These are phyloP conservation scores for Tolypocladium ophioglossoides DNA, from an alignment of 2,329 filamentous ascomycete genomes.

Conservation along the genomic window DNA sequence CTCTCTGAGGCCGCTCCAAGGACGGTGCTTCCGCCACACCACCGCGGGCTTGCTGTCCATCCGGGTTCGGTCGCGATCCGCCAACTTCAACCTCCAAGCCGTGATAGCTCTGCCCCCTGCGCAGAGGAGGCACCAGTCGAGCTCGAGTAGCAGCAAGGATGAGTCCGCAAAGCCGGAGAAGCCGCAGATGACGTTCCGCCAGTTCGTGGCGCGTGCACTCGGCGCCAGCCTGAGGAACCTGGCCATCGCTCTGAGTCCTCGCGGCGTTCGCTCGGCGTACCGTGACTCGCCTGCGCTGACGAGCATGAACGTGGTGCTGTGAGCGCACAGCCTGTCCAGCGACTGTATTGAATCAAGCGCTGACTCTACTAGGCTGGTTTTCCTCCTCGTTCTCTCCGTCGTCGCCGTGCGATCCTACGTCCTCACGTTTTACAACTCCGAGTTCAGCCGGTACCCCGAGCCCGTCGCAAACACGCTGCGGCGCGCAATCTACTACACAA, in stretches of 20 bases:
- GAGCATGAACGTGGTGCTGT: constrained; percentile 20
- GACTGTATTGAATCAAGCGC: neutral
- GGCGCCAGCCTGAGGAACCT: constrained; percentile 23
- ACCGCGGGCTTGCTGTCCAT: constrained; percentile 20
- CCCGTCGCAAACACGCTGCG: constrained; percentile 69
- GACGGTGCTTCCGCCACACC: constrained; percentile 17
- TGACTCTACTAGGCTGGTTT: constrained; percentile 14
- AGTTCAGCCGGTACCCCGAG: constrained; percentile 53
- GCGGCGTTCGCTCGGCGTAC: constrained; percentile 22
- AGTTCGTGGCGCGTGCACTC: constrained; percentile 17
- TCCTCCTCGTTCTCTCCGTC: constrained; percentile 17
- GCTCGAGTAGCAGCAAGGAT: constrained; percentile 5
- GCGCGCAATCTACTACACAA: constrained; percentile 77
- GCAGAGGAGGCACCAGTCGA: constrained; percentile 19
- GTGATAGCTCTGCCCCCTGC: constrained; percentile 16
- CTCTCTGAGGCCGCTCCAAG: constrained; percentile 21
- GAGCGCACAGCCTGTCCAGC: neutral
- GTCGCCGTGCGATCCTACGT: constrained; percentile 34
- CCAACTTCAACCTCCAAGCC: constrained; percentile 17
- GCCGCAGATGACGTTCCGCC: constrained; percentile 21
- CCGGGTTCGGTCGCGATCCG: constrained; percentile 17
- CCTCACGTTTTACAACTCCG: constrained; percentile 41
- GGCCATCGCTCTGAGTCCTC: constrained; percentile 21
- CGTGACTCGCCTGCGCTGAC: constrained; percentile 20
- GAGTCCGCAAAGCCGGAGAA: constrained; percentile 8